These are phyloP conservation scores for Cryptococcus amylolentus DNA, from an alignment of 1,284 basidiomycete genomes.

Conservation along the genomic window DNA sequence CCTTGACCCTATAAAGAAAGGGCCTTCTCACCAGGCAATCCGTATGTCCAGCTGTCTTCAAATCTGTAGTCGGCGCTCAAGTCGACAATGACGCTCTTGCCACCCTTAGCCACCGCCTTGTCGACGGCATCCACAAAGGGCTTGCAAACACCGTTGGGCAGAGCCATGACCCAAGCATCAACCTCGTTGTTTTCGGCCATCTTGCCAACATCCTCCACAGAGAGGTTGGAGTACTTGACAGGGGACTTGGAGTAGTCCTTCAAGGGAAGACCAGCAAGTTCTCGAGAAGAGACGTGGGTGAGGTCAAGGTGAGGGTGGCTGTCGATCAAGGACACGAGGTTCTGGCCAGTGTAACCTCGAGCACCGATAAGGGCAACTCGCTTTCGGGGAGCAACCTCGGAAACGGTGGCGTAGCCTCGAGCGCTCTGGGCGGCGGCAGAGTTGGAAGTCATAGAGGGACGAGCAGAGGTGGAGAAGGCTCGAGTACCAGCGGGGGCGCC, in stretches of 20 bases:
- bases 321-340: slow-evolving; percentile 79
- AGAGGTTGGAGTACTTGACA: slow-evolving; percentile 76
- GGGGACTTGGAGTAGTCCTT: slow-evolving; percentile 76
- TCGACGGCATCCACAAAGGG: slow-evolving; percentile 97
- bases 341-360: slow-evolving; percentile 88
- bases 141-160: slow-evolving; percentile 95
- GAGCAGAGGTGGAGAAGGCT: slow-evolving; percentile 71
- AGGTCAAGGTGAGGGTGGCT: slow-evolving; percentile 82
- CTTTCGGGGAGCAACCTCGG: slow-evolving; percentile 67
- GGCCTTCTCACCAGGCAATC: slow-evolving; percentile 87
- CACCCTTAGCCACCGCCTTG: slow-evolving; percentile 59
- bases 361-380: slow-evolving; percentile 94
- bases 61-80: slow-evolving; percentile 94
- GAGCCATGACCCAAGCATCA: slow-evolving; percentile 96
- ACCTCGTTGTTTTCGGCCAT: slow-evolving; percentile 86
- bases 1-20: slow-evolving; percentile 13
- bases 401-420: slow-evolving; percentile 51
- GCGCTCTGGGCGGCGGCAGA: slow-evolving; percentile 55
- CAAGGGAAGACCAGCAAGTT: slow-evolving; percentile 79
- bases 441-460: slow-evolving; percentile 48
- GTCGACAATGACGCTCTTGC: slow-evolving; percentile 74
- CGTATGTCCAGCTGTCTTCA: slow-evolving; percentile 92
- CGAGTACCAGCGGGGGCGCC: slow-evolving; percentile 52
- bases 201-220: slow-evolving; percentile 67
- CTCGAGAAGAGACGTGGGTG: slow-evolving; percentile 92